Evolutionary conservation across 140 eudicot species (phyloP).

Genomic region (Stevia rebaudiana): DNA sequence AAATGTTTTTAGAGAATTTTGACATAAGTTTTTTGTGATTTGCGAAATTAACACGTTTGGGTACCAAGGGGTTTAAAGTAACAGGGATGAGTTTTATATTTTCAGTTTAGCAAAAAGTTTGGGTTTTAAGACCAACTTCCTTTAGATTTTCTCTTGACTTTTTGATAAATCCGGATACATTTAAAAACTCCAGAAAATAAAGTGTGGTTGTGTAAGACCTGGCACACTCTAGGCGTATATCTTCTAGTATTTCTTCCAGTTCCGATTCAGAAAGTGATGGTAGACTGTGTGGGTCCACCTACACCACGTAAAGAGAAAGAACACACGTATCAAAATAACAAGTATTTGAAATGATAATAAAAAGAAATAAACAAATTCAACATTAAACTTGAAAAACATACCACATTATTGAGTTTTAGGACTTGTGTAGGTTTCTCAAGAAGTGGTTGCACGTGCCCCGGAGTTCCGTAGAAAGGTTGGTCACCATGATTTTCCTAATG

Average conservation of each 20-base stretch:
- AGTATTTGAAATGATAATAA: neutral
- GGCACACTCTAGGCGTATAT: constrained; percentile 80
- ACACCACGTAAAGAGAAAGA: neutral
- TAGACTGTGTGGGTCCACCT: constrained; percentile 61
- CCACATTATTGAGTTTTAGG: constrained; percentile 77
- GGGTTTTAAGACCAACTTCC: too few relatives aligned
- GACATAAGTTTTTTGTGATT: too few relatives aligned
- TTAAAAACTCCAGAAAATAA: neutral
- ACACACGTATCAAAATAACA: neutral
- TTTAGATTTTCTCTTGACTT: too few relatives aligned
- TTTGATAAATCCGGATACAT: neutral
- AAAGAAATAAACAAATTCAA: neutral
- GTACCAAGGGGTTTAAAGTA: too few relatives aligned
- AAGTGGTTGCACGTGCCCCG: constrained; percentile 76
- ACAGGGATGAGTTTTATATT: too few relatives aligned
- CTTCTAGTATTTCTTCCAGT: constrained; percentile 75
- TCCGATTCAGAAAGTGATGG: constrained; percentile 56
- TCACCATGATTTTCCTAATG: constrained; percentile 50
- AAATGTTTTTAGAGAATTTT: neutral
- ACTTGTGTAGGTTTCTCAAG: constrained; percentile 68
- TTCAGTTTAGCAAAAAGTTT: too few relatives aligned
- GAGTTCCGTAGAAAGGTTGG: constrained; percentile 66
- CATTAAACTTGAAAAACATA: constrained; percentile 26
- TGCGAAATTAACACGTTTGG: too few relatives aligned
- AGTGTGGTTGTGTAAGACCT: constrained; percentile 41